Percentiles rank a stretch among this genome's conserved stretches.
phyloP scores from a whole-genome alignment of 1,284 basidiomycete genomes.

The Cryptococcus deneoformans region DNA sequence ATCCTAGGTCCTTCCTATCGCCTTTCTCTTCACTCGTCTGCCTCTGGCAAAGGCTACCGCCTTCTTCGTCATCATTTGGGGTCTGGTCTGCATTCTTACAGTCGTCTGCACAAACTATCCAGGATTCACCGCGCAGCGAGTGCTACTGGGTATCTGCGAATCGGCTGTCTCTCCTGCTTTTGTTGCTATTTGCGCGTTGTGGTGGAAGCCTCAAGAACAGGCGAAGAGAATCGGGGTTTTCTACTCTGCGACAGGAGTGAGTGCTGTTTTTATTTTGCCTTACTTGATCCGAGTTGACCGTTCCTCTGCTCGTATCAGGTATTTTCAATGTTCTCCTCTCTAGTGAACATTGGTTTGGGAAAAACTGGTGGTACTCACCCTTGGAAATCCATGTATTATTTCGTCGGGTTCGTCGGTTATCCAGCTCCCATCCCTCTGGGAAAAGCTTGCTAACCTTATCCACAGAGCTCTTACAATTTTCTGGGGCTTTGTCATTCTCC shows the following conservation, averaged over 20 bases:
- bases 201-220: slow-evolving; percentile 53
- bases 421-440: no score
- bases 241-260: slow-evolving; percentile 54
- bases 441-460: no score
- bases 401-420: slow-evolving; percentile 42
- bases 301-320: slow-evolving; percentile 12
- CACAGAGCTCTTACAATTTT: slow-evolving; percentile 46
- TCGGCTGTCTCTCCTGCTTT: slow-evolving; percentile 54
- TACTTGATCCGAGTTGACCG: background rate
- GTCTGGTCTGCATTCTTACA: slow-evolving; percentile 52
- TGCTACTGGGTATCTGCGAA: slow-evolving; percentile 53
- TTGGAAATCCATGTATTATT: slow-evolving; percentile 56
- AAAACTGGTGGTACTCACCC: slow-evolving; percentile 43
- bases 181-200: slow-evolving; percentile 52
- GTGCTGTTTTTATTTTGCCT: slow-evolving; percentile 1
- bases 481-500: slow-evolving; percentile 50
- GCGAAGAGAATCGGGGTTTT: slow-evolving; percentile 49
- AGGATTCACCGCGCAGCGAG: slow-evolving; percentile 53
- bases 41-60: slow-evolving; percentile 47
- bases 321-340: slow-evolving; percentile 49
- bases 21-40: slow-evolving; percentile 51
- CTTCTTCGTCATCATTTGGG: slow-evolving; percentile 50
- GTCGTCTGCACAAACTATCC: slow-evolving; percentile 47
- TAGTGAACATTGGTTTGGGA: slow-evolving; percentile 54
- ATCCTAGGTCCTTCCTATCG: slow-evolving; percentile 48